A percentile compares a stretch with the other conserved stretches of the same genome.
Conservation (phyloP, 257 asterid species). For the Solanum chaucha region DNA sequence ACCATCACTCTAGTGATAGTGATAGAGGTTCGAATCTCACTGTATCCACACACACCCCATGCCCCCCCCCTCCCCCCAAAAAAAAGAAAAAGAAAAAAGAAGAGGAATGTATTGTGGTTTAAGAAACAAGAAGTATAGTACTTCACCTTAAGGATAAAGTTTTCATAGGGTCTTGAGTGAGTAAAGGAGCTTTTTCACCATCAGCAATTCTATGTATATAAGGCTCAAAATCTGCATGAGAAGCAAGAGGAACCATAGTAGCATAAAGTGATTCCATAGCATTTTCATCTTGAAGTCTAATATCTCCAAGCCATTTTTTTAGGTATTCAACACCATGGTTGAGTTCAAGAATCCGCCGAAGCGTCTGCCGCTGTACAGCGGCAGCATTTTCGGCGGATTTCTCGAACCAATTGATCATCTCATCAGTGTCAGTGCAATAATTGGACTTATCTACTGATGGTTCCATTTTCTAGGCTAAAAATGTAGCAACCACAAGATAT, state of each 20-base stretch:
- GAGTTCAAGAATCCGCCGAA: slow-evolving; percentile 33
- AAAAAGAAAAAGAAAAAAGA: background rate
- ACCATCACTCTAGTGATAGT: background rate
- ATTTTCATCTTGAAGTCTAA: slow-evolving; percentile 17
- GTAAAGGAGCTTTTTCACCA: slow-evolving; percentile 44
- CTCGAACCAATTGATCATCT: slow-evolving; percentile 54
- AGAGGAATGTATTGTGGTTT: background rate
- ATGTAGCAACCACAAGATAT: background rate
- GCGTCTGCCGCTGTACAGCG: slow-evolving; percentile 42
- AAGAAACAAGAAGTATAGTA: too few relatives aligned
- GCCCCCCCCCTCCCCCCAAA: background rate
- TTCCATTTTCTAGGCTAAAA: background rate
- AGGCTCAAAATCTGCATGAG: slow-evolving; percentile 81
- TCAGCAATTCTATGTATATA: slow-evolving; percentile 59
- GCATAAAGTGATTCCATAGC: slow-evolving; percentile 52
- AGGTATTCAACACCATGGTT: slow-evolving; percentile 49
- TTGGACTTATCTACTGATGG: background rate
- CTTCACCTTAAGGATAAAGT: slow-evolving; percentile 59
- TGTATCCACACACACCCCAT: background rate
- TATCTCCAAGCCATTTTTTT: slow-evolving; percentile 47
- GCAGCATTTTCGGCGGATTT: slow-evolving; percentile 37
- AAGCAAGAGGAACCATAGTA: slow-evolving; percentile 53
- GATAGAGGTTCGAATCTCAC: background rate
- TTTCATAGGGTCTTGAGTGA: slow-evolving; percentile 52
- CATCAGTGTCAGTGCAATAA: background rate